Evolutionary conservation across 495 filamentous ascomycete species (phyloP), one percentile per base, ranked within the genome.

Genomic region (Extremus antarcticus): DNA sequence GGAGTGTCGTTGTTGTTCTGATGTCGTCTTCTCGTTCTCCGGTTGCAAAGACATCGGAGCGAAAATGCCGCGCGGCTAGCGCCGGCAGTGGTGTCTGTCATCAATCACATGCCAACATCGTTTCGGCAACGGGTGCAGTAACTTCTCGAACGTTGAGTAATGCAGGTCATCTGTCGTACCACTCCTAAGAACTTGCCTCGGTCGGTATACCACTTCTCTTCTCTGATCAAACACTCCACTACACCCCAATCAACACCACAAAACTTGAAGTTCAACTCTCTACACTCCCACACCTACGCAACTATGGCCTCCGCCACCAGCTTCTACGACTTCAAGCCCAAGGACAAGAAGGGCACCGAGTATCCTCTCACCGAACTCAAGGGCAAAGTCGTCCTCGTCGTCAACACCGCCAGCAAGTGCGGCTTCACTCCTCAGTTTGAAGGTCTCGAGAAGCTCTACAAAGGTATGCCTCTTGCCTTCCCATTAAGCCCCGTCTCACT

Each of bases 371-470:
- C 71, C 59, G 65, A 77, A 25, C 82, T 88, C 70, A 76, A 86
- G 56, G 87, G 85, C 75, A 96, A 96, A 69, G 90, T 96, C 68
- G 81, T 97, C 58, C 85, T 99, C 41, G 70, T 94, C 63, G 92
- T 97, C 72, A 99, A 99, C 79, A 94, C 89, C n/a, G 92, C 92
- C 57, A 94, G 87, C 66, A 95, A 96, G 76, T 99, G 92, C 75
- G 92, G 94, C 67, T 97, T 96, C 81, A 96, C 92, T 10, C 86
- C 86, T n/a, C 92, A 99, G 72, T 97, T 90, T 69, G 80, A 79
- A 51, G 88, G 85, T 16, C 87, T 99, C 29, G 90, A 99, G 77
- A 83, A 78, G 55, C 74, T 99, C 56, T 95, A 96, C 78, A 82
- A 96, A 71, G 74, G 62, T 45, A 46, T n/a, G 29, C 23, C 43